Evolutionary conservation across 1,284 basidiomycete genomes (phyloP).

Genomic region (Chiua sp.): DNA sequence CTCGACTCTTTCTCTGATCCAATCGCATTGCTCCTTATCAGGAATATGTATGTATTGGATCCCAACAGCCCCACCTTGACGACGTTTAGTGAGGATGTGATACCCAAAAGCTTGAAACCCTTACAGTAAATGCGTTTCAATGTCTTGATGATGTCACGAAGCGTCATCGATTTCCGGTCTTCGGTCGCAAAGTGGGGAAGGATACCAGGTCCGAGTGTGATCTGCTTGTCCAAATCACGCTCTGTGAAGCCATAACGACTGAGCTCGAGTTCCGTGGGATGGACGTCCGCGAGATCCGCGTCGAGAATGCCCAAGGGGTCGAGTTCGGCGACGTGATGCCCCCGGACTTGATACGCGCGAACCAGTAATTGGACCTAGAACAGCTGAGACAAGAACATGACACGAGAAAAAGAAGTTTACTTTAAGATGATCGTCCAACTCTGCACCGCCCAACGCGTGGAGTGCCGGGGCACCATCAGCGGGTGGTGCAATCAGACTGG

Average conservation of each 20-base stretch:
- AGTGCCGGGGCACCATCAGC: slow-evolving; percentile 86
- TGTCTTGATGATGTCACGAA: slow-evolving; percentile 92
- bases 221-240: slow-evolving; percentile 92
- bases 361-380: slow-evolving; percentile 92
- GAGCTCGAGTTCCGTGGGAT: slow-evolving; percentile 89
- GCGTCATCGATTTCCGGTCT: slow-evolving; percentile 84
- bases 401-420: slow-evolving; percentile 46
- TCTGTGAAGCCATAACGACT: slow-evolving; percentile 96
- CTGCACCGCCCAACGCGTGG: slow-evolving; percentile 70
- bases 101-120: slow-evolving; percentile 34
- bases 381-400: slow-evolving; percentile 8
- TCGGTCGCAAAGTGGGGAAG: slow-evolving; percentile 93
- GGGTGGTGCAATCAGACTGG: slow-evolving; percentile 69
- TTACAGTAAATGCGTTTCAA: slow-evolving; percentile 95
- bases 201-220: slow-evolving; percentile 94
- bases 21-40: slow-evolving; percentile 98
- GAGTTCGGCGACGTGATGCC: slow-evolving; percentile 95
- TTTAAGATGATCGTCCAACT: slow-evolving; percentile 95
- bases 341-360: slow-evolving; percentile 98
- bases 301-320: slow-evolving; percentile 95
- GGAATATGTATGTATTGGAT: slow-evolving; percentile 99
- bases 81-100: neutral
- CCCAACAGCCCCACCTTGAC: slow-evolving; percentile 87
- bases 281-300: slow-evolving; percentile 79
- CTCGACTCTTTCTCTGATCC: slow-evolving; percentile 98